A percentile compares a stretch with the other conserved stretches of the same genome.
Conservation (phyloP, 1,284 basidiomycete species). For the Cryptococcus maquisensis region DNA sequence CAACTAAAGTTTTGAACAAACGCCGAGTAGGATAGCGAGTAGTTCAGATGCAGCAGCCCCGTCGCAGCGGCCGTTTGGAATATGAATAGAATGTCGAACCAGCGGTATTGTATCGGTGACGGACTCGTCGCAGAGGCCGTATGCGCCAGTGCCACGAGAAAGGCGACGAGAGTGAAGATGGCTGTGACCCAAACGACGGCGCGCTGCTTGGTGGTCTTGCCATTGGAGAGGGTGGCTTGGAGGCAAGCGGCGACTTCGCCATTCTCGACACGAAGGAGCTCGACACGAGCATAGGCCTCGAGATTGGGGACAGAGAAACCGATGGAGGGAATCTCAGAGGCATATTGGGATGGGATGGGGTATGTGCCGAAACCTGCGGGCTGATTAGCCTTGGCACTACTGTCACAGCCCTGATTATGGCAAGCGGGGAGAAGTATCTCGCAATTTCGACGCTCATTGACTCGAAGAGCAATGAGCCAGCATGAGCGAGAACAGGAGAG, state of each 20-base stretch:
- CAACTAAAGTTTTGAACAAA: slow-evolving; percentile 84
- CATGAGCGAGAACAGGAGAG: too few species aligned
- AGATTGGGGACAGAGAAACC: slow-evolving; percentile 86
- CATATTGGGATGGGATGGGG: slow-evolving; percentile 58
- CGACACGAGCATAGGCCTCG: slow-evolving; percentile 80
- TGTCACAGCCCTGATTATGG: not conserved
- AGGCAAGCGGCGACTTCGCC: slow-evolving; percentile 77
- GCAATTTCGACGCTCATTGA: too few species aligned
- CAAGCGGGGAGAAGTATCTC: too few species aligned
- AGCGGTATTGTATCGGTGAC: slow-evolving; percentile 54
- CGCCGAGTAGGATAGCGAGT: slow-evolving; percentile 72
- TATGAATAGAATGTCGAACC: slow-evolving; percentile 75
- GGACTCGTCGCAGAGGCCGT: slow-evolving; percentile 52
- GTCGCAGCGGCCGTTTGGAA: slow-evolving; percentile 76
- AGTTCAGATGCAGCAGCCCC: slow-evolving; percentile 77
- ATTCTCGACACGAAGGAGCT: slow-evolving; percentile 64
- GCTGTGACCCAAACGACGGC: slow-evolving; percentile 75
- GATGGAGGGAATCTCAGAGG: slow-evolving; percentile 64
- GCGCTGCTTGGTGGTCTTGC: slow-evolving; percentile 70
- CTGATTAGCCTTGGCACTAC: not conserved
- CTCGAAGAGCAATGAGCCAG: too few species aligned
- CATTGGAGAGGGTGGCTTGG: slow-evolving; percentile 86
- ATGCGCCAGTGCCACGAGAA: slow-evolving; percentile 64
- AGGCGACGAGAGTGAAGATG: slow-evolving; percentile 63
- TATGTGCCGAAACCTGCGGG: slow-evolving; percentile 61